A percentile compares a stretch with the other conserved stretches of the same genome.
Conservation (phyloP, 2,329 filamentous ascomycete genomes). For the Teratosphaeria nubilosa region DNA sequence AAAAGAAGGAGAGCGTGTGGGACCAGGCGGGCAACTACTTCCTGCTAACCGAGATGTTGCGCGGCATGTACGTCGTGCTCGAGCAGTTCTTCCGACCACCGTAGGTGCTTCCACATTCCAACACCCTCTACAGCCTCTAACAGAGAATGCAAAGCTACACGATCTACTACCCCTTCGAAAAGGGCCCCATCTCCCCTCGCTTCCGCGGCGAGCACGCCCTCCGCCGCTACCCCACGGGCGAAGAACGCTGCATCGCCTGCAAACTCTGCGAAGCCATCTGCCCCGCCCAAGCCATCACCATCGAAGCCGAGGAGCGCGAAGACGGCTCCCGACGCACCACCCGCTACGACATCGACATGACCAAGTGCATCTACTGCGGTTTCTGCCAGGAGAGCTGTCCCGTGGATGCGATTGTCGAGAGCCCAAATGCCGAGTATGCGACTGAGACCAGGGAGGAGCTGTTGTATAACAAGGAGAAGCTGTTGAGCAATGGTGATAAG, state of each 20-base stretch:
- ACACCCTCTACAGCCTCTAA: conserved; percentile 3
- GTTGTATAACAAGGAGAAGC: conserved; percentile 91
- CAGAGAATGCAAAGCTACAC: conserved; percentile 62
- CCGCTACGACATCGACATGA: conserved; percentile 99
- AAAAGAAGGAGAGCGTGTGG: conserved; percentile 64
- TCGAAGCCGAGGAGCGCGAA: conserved; percentile 95
- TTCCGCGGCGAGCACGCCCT: conserved; percentile 98
- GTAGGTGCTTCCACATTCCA: conserved; percentile 49
- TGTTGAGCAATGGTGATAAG: conserved; percentile 36
- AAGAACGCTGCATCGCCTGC: conserved; percentile 99
- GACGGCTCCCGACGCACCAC: conserved; percentile 93
- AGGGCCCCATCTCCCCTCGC: conserved; percentile 93
- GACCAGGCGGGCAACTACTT: conserved; percentile 90
- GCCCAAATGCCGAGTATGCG: conserved; percentile 64
- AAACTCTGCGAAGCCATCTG: conserved; percentile 98
- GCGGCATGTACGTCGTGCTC: conserved; percentile 94
- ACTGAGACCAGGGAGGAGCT: conserved; percentile 82
- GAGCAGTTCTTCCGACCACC: conserved; percentile 98
- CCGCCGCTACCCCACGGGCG: conserved; percentile 88
- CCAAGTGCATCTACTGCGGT: conserved; percentile 99
- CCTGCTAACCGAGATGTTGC: conserved; percentile 86
- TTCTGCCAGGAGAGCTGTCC: conserved; percentile 99
- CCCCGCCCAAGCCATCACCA: conserved; percentile 96
- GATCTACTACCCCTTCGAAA: conserved; percentile 98
- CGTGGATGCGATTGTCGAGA: conserved; percentile 84